Evolutionary conservation across 2,329 filamentous ascomycete genomes (phyloP).

Genomic region (Trichoderma sp.): DNA sequence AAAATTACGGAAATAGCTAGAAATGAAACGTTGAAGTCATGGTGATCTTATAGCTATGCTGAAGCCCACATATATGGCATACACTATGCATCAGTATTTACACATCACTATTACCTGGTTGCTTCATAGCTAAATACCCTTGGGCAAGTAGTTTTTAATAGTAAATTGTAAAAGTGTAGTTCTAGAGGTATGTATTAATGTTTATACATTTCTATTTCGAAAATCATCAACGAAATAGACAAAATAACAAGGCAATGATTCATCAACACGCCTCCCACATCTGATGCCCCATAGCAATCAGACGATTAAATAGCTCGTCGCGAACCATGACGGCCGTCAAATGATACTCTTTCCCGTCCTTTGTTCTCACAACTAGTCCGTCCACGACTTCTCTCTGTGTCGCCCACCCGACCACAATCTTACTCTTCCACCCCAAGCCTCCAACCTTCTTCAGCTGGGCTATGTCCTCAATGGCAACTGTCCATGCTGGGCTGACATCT

Average conservation of each 20-base stretch:
- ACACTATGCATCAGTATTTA: too few relatives aligned
- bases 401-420: conserved; percentile 80
- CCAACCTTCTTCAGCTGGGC: conserved; percentile 77
- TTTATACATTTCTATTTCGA: background rate
- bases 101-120: too few relatives aligned
- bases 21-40: background rate
- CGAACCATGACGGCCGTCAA: conserved; percentile 73
- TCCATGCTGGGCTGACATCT: conserved; percentile 66
- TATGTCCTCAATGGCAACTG: conserved; percentile 71
- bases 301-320: conserved; percentile 80
- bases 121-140: too few relatives aligned
- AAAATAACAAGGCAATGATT: background rate
- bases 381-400: conserved; percentile 74
- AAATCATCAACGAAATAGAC: too few relatives aligned
- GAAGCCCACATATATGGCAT: too few relatives aligned
- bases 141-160: background rate
- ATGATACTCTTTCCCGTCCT: conserved; percentile 57
- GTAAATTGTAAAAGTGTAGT: too few relatives aligned
- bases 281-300: conserved; percentile 76
- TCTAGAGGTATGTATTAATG: background rate
- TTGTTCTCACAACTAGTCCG: conserved; percentile 69
- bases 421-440: conserved; percentile 83
- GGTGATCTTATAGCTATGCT: background rate
- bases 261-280: conserved; percentile 69
- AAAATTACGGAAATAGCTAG: too few relatives aligned